Evolutionary conservation across 1,139 yeast species (phyloP).

Genomic region (Protomyces macrosporus): DNA sequence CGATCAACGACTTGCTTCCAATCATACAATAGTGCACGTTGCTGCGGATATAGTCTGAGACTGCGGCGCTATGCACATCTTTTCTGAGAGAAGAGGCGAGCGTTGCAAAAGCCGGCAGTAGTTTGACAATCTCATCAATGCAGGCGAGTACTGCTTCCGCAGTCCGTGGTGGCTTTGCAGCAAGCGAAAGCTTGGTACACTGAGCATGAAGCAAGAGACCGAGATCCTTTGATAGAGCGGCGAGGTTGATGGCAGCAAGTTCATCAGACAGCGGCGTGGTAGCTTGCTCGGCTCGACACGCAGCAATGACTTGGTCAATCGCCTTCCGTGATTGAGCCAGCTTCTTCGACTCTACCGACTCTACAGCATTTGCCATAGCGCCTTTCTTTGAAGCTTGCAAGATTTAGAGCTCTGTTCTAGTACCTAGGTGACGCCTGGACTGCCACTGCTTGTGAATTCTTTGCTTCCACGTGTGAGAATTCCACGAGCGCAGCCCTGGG

Average conservation of each 20-base stretch:
- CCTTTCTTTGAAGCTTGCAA: no score
- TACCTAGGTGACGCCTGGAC: no score
- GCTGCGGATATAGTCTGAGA: conserved; percentile 8
- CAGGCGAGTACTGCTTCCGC: conserved; percentile 7
- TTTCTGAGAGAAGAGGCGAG: conserved; percentile 1
- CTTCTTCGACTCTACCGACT: no score
- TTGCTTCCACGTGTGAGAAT: no score
- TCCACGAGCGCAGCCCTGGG: no score
- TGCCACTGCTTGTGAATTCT: no score
- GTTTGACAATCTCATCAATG: conserved; percentile 2
- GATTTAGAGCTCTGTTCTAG: no score
- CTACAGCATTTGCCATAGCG: no score
- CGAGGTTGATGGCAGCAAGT: not conserved
- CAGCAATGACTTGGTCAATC: not conserved
- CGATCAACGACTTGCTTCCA: conserved; percentile 3
- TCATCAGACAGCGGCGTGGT: not conserved
- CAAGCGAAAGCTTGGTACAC: conserved; percentile 17
- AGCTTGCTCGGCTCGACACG: not conserved
- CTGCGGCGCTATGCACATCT: not conserved
- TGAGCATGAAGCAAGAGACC: conserved; percentile 15
- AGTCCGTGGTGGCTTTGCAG: conserved; percentile 17
- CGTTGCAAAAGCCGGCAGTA: conserved; percentile 5
- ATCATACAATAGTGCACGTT: conserved; percentile 11
- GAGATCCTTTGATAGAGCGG: not conserved
- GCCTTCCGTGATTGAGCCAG: no score